Conservation (phyloP, 2,329 filamentous ascomycete genomes). For the Calonectria pseudoreteaudii region DNA sequence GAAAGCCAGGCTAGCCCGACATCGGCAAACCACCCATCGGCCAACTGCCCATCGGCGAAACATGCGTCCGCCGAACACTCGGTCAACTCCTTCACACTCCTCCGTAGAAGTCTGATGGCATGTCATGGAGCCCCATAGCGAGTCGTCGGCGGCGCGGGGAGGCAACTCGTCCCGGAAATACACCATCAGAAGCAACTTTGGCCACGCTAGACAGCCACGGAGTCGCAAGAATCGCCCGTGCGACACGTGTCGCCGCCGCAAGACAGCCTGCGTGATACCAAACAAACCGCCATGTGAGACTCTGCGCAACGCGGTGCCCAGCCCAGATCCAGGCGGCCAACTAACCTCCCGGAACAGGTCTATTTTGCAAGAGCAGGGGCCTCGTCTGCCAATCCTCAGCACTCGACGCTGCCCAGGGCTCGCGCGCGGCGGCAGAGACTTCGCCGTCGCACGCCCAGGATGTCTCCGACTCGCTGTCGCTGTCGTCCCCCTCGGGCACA, state of each 20-base stretch:
- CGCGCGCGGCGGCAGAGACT: not conserved
- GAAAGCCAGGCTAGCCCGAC: conserved; percentile 1
- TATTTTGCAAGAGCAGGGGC: conserved; percentile 50
- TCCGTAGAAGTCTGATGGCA: conserved; percentile 12
- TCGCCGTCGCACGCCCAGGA: conserved; percentile 1
- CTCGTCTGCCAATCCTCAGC: conserved; percentile 48
- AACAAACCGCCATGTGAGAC: conserved; percentile 57
- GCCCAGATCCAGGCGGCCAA: not conserved
- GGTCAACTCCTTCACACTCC: conserved; percentile 20
- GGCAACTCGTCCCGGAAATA: conserved; percentile 49
- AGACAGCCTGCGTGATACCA: conserved; percentile 61
- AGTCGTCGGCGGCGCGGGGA: conserved; percentile 23
- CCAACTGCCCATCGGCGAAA: conserved; percentile 24
- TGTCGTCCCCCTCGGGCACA: conserved; percentile 18
- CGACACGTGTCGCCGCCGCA: conserved; percentile 57
- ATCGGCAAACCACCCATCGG: conserved; percentile 33
- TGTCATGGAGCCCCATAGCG: conserved; percentile 28
- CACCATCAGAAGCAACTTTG: conserved; percentile 56
- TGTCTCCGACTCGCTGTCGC: conserved; percentile 12
- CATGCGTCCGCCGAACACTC: conserved; percentile 13
- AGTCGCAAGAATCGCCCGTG: conserved; percentile 61
- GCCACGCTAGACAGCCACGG: conserved; percentile 52
- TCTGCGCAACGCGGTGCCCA: not conserved
- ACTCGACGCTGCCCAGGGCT: conserved; percentile 27
- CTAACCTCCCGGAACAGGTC: conserved; percentile 36